Base-by-base conservation (phyloP, 371 early-diverging fungal genomes). In the Lichtheimia ramosa region DNA sequence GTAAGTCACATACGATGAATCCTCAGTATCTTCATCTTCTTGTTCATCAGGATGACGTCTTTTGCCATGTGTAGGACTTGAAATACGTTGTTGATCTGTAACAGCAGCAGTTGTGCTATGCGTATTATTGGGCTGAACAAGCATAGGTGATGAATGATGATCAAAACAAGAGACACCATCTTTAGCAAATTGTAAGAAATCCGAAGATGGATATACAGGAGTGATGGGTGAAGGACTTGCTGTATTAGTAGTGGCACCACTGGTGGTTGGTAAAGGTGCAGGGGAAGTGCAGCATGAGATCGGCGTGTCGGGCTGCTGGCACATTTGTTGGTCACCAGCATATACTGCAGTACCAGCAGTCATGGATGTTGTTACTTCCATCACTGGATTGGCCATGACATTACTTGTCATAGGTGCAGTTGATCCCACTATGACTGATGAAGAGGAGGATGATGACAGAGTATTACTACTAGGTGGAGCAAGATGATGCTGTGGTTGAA, bases 281-380 rank as follows among this genome's bases (percentile, higher is more conserved):
- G 68, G 68, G 16, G 68, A 68, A 25, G 64, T 68, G 58, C 64
- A 68, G 61, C 61, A 65, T 12, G 65, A 61, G 12, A 56, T 42
- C 14, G 62, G 40, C 28, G 54, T 61, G 27, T 40, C 50, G 34
- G 62, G 53, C 43, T 43, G 40, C 18, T 18, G 42, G 20, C 34
- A 39, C 25, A 21, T 15, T 39, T 16, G 53, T 27, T 15, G 40
- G 12, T 20, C 14, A 24, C 14, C 27, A 27, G 16, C 25, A n/a
- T 5, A 5, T 52, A 27, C 16, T n/a, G n/a, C n/a, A n/a, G n/a
- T n/a, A n/a, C n/a, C n/a, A 25, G 52, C 21, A 28, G 20, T 5
- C 3, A 14, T 55, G 25, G 27, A n/a, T 25, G 27, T 21, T 21
- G 54, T 41, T 43, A 25, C 16, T 53, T 40, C 40, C 20, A 41